These are phyloP conservation scores for Maudiozyma humilis DNA, from an alignment of 1,139 yeast genomes.

Conservation along the genomic window DNA sequence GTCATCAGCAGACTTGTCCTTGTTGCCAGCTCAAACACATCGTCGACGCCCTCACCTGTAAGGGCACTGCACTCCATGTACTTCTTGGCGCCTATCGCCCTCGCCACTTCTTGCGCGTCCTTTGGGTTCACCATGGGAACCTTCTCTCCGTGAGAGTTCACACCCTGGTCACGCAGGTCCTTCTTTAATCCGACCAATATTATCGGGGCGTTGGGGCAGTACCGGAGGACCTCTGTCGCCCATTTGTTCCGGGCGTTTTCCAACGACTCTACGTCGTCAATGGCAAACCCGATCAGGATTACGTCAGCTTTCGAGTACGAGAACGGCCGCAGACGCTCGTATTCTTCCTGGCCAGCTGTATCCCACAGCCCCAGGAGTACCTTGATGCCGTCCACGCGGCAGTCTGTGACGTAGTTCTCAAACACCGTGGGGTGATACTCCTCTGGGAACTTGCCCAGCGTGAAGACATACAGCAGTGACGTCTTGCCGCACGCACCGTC, in stretches of 20 bases:
- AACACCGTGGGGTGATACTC: conserved; percentile 91
- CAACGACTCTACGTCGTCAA: conserved; percentile 62
- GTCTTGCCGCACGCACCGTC: conserved; percentile 97
- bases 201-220: conserved; percentile 61
- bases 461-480: conserved; percentile 80
- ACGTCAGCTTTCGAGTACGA: conserved; percentile 72
- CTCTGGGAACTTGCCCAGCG: conserved; percentile 73
- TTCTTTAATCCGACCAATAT: conserved; percentile 63
- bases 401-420: conserved; percentile 89
- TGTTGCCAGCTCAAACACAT: conserved; percentile 69
- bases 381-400: conserved; percentile 85
- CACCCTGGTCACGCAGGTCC: conserved; percentile 44
- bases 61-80: conserved; percentile 69
- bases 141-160: conserved; percentile 22
- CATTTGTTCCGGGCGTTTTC: conserved; percentile 63
- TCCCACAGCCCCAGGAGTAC: conserved; percentile 91
- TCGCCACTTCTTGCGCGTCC: conserved; percentile 54
- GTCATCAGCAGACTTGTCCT: conserved; percentile 51
- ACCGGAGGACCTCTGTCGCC: conserved; percentile 60
- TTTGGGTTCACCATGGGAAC: conserved; percentile 43
- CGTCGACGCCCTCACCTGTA: conserved; percentile 78
- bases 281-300: conserved; percentile 61
- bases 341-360: conserved; percentile 94
- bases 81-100: conserved; percentile 57
- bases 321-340: conserved; percentile 64